phyloP scores from a whole-genome alignment of 1,284 basidiomycete genomes.

The Meira nashicola region DNA sequence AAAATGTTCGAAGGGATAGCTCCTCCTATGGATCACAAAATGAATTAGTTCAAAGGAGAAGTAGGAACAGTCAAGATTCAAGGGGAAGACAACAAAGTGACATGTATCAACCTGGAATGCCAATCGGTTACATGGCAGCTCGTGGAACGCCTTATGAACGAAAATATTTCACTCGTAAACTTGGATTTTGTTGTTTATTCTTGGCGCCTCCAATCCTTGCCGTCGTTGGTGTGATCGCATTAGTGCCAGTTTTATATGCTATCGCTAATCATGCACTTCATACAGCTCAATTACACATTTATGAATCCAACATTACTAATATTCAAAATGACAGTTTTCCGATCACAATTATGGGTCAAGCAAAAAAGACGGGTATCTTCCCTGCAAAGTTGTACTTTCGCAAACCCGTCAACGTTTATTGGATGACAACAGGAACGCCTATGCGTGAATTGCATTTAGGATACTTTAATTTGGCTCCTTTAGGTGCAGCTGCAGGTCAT shows the following conservation, averaged over 20 bases:
- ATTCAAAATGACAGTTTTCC: constrained; percentile 48
- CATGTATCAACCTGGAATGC: constrained; percentile 18
- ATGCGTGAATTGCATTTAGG: constrained; percentile 50
- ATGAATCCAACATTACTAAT: constrained; percentile 50
- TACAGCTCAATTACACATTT: constrained; percentile 47
- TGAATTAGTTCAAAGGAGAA: too few relatives aligned
- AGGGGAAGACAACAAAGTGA: neutral
- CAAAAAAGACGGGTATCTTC: constrained; percentile 54
- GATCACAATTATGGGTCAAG: constrained; percentile 48
- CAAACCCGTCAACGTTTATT: constrained; percentile 50
- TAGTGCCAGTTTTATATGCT: constrained; percentile 51
- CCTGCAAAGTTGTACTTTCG: constrained; percentile 53
- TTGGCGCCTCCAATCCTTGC: constrained; percentile 38
- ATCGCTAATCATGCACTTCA: constrained; percentile 52
- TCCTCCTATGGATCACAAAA: too few relatives aligned
- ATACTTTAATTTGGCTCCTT: constrained; percentile 36
- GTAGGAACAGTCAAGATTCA: neutral
- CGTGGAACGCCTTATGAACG: constrained; percentile 49
- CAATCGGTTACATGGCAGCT: constrained; percentile 26
- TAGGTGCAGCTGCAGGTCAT: constrained; percentile 52
- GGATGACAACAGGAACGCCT: constrained; percentile 45
- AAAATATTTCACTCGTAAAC: constrained; percentile 47
- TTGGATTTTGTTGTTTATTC: constrained; percentile 44
- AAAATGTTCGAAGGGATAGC: too few relatives aligned
- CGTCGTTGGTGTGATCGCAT: constrained; percentile 40